A percentile compares a stretch with the other conserved stretches of the same genome.
phyloP scores from a whole-genome alignment of 2,329 filamentous ascomycete genomes.

The Phialocephala subalpina region DNA sequence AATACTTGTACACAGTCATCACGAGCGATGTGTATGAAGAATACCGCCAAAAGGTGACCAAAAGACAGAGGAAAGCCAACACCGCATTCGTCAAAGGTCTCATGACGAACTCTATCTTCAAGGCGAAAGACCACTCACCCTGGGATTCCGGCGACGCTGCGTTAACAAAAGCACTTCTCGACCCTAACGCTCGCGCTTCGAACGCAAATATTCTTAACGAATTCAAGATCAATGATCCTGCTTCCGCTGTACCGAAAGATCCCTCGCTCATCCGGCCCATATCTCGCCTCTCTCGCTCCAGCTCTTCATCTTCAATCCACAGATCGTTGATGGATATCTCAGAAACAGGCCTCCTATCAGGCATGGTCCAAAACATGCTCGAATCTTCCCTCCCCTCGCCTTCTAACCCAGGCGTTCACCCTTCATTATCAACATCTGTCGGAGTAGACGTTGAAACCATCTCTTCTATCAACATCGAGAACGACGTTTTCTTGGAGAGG shows the following conservation, averaged over 20 bases:
- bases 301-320: background rate
- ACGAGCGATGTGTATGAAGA: conserved; percentile 79
- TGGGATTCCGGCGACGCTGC: background rate
- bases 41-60: conserved; percentile 56
- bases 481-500: conserved; percentile 88
- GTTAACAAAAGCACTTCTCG: background rate
- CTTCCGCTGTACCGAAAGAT: background rate
- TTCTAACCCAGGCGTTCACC: background rate
- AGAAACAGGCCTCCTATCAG: background rate
- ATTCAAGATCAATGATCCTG: conserved; percentile 3
- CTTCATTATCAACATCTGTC: background rate
- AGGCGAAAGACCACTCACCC: conserved; percentile 1
- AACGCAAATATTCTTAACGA: conserved; percentile 1
- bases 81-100: conserved; percentile 5
- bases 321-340: background rate
- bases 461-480: conserved; percentile 47
- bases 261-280: background rate
- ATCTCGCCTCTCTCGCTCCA: background rate
- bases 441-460: conserved; percentile 9
- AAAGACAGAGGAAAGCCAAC: background rate
- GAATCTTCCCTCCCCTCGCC: background rate
- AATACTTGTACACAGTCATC: conserved; percentile 89
- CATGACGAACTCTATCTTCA: conserved; percentile 7
- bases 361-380: conserved; percentile 6
- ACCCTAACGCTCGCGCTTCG: background rate